Percentiles rank a stretch among this genome's conserved stretches.
Conservation (phyloP, 495 filamentous ascomycete genomes). For the Penicillium argentinense region DNA sequence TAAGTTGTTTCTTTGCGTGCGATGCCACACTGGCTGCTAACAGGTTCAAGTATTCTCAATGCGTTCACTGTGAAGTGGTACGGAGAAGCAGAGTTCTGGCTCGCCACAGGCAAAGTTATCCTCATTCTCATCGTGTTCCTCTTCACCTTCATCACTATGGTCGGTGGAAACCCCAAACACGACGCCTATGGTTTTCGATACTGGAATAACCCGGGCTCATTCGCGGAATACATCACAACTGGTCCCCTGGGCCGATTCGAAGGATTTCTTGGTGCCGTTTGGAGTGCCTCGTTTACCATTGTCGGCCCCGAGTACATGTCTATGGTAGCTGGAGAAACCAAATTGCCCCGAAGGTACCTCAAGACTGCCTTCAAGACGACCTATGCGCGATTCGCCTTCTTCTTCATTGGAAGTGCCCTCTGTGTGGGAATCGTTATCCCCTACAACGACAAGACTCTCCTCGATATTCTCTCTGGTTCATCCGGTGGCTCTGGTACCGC, state of each 20-base stretch:
- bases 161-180: constrained; percentile 66
- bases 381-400: constrained; percentile 67
- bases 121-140: constrained; percentile 61
- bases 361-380: constrained; percentile 67
- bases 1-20: constrained; percentile 24
- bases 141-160: constrained; percentile 53
- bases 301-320: constrained; percentile 73
- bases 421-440: constrained; percentile 67
- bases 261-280: constrained; percentile 69
- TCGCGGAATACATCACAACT: constrained; percentile 50
- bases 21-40: constrained; percentile 21
- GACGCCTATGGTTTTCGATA: constrained; percentile 75
- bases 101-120: constrained; percentile 66
- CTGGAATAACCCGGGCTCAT: constrained; percentile 27
- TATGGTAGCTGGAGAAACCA: constrained; percentile 75
- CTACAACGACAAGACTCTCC: constrained; percentile 53
- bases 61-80: constrained; percentile 61
- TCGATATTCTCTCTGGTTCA: constrained; percentile 28
- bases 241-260: constrained; percentile 66
- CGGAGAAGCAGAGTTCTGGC: constrained; percentile 68
- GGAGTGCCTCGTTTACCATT: constrained; percentile 33
- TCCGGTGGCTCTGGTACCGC: constrained; percentile 45
- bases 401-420: constrained; percentile 71
- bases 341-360: constrained; percentile 57
- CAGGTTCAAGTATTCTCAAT: constrained; percentile 13